These are phyloP conservation scores for Lodderomyces parapsilosis DNA, from an alignment of 1,139 yeast genomes.

Conservation along the genomic window DNA sequence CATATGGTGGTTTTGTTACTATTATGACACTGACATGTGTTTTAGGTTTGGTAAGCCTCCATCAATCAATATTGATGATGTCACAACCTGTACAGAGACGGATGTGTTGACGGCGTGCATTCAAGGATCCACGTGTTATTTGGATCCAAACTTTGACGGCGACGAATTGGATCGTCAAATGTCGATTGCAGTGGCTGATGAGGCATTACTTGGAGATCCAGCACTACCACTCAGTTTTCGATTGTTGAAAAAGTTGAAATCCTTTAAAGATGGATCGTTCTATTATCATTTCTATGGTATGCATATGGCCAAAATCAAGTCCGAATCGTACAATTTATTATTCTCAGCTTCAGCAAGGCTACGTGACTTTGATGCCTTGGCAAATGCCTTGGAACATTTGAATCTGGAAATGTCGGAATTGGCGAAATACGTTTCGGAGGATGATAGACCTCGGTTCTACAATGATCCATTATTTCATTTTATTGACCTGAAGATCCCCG, in stretches of 20 bases:
- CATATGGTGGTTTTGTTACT: conserved; percentile 59
- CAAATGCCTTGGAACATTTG: conserved; percentile 18
- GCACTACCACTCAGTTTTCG: conserved; percentile 5
- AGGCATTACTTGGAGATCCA: conserved; percentile 2
- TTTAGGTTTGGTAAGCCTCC: conserved; percentile 64
- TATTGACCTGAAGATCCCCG: conserved; percentile 5
- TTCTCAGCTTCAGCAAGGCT: conserved; percentile 28
- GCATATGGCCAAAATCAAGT: conserved; percentile 25
- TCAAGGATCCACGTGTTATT: not conserved
- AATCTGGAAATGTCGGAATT: conserved; percentile 23
- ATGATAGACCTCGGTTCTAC: conserved; percentile 24
- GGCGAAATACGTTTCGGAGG: conserved; percentile 15
- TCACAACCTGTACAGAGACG: conserved; percentile 27
- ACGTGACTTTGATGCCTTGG: conserved; percentile 18
- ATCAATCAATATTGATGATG: conserved; percentile 50
- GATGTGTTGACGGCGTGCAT: conserved; percentile 12
- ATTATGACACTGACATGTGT: conserved; percentile 53
- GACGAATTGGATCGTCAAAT: not conserved
- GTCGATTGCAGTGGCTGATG: conserved; percentile 2
- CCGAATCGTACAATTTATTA: conserved; percentile 27
- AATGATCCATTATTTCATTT: conserved; percentile 24
- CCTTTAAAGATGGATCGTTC: not conserved
- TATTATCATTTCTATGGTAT: conserved; percentile 18
- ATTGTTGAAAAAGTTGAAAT: conserved; percentile 6
- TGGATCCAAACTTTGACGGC: not conserved